phyloP scores from a whole-genome alignment of 1,284 basidiomycete genomes.

The Ustilago tritici region DNA sequence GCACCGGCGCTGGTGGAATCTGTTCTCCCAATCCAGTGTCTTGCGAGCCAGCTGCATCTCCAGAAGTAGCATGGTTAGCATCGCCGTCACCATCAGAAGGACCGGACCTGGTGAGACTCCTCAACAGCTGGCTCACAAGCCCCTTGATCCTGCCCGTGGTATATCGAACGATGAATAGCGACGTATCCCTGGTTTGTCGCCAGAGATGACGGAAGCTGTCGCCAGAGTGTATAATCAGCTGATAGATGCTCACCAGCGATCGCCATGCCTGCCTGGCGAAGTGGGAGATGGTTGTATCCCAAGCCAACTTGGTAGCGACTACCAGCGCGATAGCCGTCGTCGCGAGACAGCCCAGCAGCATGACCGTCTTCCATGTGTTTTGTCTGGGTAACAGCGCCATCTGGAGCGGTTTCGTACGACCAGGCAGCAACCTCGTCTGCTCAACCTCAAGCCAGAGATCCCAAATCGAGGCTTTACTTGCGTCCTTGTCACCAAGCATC shows the following conservation, averaged over 20 bases:
- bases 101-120: slow-evolving; percentile 12
- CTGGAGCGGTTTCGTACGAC: slow-evolving; percentile 27
- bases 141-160: slow-evolving; percentile 14
- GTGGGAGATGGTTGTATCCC: slow-evolving; percentile 38
- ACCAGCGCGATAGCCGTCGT: slow-evolving; percentile 22
- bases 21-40: slow-evolving; percentile 1
- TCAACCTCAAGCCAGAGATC: slow-evolving; percentile 33
- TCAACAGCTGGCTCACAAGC: neutral
- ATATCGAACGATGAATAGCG: slow-evolving; percentile 30
- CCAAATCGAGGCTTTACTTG: slow-evolving; percentile 27
- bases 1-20: neutral
- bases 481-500: slow-evolving; percentile 30
- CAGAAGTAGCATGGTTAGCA: neutral
- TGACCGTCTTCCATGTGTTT: slow-evolving; percentile 23
- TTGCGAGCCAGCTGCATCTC: slow-evolving; percentile 4
- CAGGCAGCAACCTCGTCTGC: slow-evolving; percentile 29
- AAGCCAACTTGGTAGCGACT: slow-evolving; percentile 30
- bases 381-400: slow-evolving; percentile 36
- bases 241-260: slow-evolving; percentile 33
- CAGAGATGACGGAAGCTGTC: slow-evolving; percentile 28
- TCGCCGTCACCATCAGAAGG: slow-evolving; percentile 10
- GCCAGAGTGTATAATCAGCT: slow-evolving; percentile 31
- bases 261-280: slow-evolving; percentile 40
- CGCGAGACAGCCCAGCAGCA: slow-evolving; percentile 35
- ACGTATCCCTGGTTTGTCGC: slow-evolving; percentile 26